Evolutionary conservation across 202 grass and related monocot species (phyloP).

Genomic region (Thinopyrum obtusiflorum): DNA sequence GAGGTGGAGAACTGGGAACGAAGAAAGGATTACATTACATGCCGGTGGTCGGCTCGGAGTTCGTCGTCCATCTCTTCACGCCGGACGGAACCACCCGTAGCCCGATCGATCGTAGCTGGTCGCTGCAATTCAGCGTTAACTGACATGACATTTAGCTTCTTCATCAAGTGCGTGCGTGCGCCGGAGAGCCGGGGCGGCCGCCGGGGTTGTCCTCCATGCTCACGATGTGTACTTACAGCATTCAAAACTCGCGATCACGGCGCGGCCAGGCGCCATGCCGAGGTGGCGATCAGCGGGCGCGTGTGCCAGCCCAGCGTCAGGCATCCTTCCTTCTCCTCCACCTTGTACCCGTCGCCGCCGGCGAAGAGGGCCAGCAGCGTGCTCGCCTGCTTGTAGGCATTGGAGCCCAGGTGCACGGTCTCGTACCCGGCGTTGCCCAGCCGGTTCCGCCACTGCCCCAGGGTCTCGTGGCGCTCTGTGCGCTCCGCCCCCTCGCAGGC

Average conservation of each 20-base stretch:
- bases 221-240: conserved; percentile 18
- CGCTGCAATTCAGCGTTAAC: conserved; percentile 38
- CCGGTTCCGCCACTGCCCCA: conserved; percentile 71
- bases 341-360: conserved; percentile 87
- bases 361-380: conserved; percentile 83
- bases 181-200: not conserved
- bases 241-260: conserved; percentile 38
- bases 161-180: conserved; percentile 2
- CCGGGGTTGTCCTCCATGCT: conserved; percentile 2
- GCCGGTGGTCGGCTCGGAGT: conserved; percentile 31
- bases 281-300: conserved; percentile 87
- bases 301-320: conserved; percentile 88
- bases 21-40: conserved; percentile 31
- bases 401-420: conserved; percentile 83
- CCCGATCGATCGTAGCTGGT: conserved; percentile 18
- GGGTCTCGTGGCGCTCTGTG: conserved; percentile 89
- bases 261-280: conserved; percentile 62
- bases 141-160: conserved; percentile 14
- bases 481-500: conserved; percentile 78
- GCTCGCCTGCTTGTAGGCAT: conserved; percentile 93
- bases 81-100: conserved; percentile 28
- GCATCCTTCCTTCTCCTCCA: conserved; percentile 91
- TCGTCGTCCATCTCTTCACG: conserved; percentile 39
- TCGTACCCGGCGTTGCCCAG: conserved; percentile 68
- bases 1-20: not conserved